Percentiles rank a stretch among this genome's conserved stretches.
These are phyloP conservation scores for Phascolomyces articulosus DNA, from an alignment of 371 early-diverging fungal species.

Conservation along the genomic window DNA sequence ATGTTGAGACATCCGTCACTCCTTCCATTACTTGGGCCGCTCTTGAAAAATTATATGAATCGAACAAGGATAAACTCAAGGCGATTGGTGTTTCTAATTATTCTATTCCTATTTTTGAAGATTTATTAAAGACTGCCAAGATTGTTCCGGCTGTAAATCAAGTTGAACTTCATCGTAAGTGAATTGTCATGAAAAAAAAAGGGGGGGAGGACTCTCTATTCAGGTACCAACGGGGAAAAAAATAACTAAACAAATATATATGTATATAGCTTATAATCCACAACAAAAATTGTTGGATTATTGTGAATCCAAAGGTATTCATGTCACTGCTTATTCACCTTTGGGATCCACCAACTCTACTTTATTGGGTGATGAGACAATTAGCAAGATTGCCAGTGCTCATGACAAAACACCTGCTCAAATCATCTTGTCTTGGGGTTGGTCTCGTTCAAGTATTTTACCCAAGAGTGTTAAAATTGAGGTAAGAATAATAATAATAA, in stretches of 20 bases:
- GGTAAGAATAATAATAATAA: constrained; percentile 23
- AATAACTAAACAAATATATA: background rate
- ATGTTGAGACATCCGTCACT: constrained; percentile 29
- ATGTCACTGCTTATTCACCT: constrained; percentile 72
- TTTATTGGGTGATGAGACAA: constrained; percentile 44
- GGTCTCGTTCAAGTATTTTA: constrained; percentile 59
- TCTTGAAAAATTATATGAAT: constrained; percentile 64
- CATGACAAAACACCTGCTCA: constrained; percentile 73
- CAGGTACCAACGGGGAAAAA: background rate
- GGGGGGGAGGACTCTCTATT: too few relatives aligned
- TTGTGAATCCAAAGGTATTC: constrained; percentile 58
- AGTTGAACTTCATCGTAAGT: constrained; percentile 79
- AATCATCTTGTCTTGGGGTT: constrained; percentile 78
- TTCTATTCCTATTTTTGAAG: constrained; percentile 50
- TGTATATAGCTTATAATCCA: constrained; percentile 61
- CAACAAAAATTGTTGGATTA: constrained; percentile 63
- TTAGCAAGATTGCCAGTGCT: constrained; percentile 65
- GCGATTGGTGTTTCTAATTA: constrained; percentile 73
- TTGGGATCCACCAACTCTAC: constrained; percentile 60
- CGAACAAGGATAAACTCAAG: constrained; percentile 60
- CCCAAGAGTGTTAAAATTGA: constrained; percentile 57
- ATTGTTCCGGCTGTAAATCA: constrained; percentile 72
- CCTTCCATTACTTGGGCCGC: constrained; percentile 50
- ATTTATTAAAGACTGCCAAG: constrained; percentile 54
- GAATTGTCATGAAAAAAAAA: too few relatives aligned